Percentiles rank a stretch among this genome's conserved stretches.
phyloP scores from a whole-genome alignment of 768 basidiomycete genomes.

The Gelatoporia subvermispora region DNA sequence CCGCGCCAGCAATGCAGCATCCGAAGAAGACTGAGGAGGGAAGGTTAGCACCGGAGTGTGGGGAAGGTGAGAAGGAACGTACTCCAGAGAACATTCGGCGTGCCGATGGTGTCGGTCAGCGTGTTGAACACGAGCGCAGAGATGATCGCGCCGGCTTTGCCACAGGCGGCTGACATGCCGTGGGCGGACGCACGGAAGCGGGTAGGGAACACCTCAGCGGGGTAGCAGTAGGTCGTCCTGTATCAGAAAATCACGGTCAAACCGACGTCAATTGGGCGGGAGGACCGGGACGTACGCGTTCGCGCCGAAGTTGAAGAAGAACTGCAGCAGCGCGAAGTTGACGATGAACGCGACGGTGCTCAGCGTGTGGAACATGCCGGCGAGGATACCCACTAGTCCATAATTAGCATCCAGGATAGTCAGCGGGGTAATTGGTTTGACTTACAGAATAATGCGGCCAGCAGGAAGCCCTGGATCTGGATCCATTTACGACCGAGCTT shows the following conservation, averaged over 20 bases:
- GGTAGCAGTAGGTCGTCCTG: constrained; percentile 42
- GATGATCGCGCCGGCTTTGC: constrained; percentile 76
- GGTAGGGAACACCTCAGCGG: constrained; percentile 79
- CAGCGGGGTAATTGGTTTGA: neutral
- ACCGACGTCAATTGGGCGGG: neutral
- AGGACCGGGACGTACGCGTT: constrained; percentile 43
- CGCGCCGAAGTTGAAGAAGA: constrained; percentile 82
- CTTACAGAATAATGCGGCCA: constrained; percentile 64
- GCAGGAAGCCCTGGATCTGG: constrained; percentile 70
- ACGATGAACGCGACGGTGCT: constrained; percentile 61
- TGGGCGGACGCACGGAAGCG: constrained; percentile 69
- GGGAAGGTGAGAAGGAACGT: constrained; percentile 24
- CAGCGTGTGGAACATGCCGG: constrained; percentile 55
- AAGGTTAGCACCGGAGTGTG: constrained; percentile 2
- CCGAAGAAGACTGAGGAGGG: constrained; percentile 54
- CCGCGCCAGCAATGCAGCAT: constrained; percentile 55
- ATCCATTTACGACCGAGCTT: constrained; percentile 70
- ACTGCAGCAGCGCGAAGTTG: constrained; percentile 69
- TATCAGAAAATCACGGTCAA: neutral
- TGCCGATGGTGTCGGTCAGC: constrained; percentile 56
- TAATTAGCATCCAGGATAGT: neutral
- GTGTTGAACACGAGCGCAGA: constrained; percentile 70
- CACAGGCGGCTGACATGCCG: constrained; percentile 67
- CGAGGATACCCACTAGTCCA: constrained; percentile 56
- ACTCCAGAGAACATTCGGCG: constrained; percentile 69